These are phyloP conservation scores for Solanum neorickii DNA, from an alignment of 257 asterid genomes.

Conservation along the genomic window DNA sequence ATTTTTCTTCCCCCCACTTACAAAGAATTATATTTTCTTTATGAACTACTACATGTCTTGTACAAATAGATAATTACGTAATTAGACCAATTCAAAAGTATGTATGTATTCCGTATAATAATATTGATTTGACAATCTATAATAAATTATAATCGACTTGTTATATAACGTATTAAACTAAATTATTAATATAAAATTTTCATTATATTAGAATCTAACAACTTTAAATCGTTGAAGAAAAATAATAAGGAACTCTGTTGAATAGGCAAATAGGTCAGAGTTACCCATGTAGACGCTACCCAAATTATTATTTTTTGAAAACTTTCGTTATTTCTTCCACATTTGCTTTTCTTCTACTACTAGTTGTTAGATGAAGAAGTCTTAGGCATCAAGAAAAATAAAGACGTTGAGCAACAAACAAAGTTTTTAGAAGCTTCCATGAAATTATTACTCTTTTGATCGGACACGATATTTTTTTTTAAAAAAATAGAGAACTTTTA, in stretches of 20 bases:
- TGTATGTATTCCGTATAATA: neutral
- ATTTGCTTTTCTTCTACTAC: neutral
- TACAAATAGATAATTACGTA: neutral
- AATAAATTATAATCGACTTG: neutral
- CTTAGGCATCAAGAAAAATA: neutral
- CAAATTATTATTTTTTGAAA: neutral
- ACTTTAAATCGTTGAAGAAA: neutral
- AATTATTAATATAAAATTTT: neutral
- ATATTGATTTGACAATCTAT: neutral
- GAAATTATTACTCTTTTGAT: neutral
- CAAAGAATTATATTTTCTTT: neutral
- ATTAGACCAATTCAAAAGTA: neutral
- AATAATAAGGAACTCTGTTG: neutral
- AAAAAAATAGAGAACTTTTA: neutral
- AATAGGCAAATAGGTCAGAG: neutral
- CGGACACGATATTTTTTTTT: accelerated
- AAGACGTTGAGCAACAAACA: neutral
- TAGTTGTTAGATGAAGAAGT: neutral
- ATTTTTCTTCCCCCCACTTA: neutral
- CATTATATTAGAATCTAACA: neutral
- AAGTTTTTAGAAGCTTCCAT: neutral
- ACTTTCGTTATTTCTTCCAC: neutral
- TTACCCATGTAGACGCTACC: neutral
- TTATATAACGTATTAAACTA: neutral
- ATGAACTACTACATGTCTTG: neutral